phyloP scores from a whole-genome alignment of 139 green algal genomes.

The Chlamydomonas sp. region DNA sequence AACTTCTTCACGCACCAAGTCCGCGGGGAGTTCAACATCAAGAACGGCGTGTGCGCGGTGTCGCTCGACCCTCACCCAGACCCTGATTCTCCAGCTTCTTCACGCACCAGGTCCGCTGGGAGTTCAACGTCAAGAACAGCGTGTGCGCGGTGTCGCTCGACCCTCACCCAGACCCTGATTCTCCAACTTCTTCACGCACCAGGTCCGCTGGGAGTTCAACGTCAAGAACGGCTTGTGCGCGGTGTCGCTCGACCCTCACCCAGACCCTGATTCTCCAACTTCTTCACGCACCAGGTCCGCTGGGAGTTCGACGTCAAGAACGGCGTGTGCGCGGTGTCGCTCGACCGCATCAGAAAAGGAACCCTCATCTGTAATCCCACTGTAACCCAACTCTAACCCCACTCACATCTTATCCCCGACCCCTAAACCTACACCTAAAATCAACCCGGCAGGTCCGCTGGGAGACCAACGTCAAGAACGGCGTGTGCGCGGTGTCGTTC shows the following conservation, averaged over 20 bases:
- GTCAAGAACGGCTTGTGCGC: constrained; percentile 81
- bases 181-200: too few species aligned
- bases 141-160: constrained; percentile 87
- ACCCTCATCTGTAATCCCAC: too few species aligned
- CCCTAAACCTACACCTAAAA: too few species aligned
- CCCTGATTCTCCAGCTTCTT: too few species aligned
- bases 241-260: constrained; percentile 82
- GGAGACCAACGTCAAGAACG: constrained; percentile 76
- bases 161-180: too few species aligned
- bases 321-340: constrained; percentile 76
- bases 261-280: too few species aligned
- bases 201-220: constrained; percentile 71
- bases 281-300: constrained; percentile 45
- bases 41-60: constrained; percentile 79
- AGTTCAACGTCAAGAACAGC: constrained; percentile 75
- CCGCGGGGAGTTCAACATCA: constrained; percentile 71
- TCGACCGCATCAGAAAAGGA: constrained; percentile 77
- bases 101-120: constrained; percentile 60
- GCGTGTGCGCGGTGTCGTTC: constrained; percentile 82
- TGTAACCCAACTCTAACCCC: too few species aligned
- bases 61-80: constrained; percentile 87
- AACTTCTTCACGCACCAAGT: too few species aligned
- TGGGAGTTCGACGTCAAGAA: constrained; percentile 76
- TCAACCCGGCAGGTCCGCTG: constrained; percentile 56
- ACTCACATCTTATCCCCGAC: too few species aligned